Evolutionary conservation across 148 eudicot species (phyloP).

Genomic region (Diospyros lotus): DNA sequence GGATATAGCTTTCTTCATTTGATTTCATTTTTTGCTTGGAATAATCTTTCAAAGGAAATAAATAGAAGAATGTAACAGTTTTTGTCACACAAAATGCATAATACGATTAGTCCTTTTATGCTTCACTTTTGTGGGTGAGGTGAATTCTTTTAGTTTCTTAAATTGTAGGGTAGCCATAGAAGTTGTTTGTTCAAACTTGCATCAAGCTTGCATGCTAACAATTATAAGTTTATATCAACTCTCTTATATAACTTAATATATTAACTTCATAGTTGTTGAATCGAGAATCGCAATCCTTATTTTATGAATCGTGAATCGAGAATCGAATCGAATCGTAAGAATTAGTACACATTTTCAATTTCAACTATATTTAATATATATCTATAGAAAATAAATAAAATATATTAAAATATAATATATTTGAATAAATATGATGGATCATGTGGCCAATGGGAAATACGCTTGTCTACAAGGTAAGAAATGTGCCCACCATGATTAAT

Average conservation of each 20-base stretch:
- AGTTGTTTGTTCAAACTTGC: constrained; percentile 1
- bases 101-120: constrained; percentile 1
- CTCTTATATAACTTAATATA: neutral
- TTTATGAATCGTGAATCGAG: too few species aligned
- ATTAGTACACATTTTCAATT: too few species aligned
- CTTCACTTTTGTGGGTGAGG: constrained; percentile 5
- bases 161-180: neutral
- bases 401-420: too few species aligned
- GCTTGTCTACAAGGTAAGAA: too few species aligned
- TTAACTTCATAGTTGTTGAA: too few species aligned
- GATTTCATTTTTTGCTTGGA: neutral
- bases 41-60: neutral
- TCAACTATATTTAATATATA: too few species aligned
- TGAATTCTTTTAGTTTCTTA: neutral
- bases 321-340: too few species aligned
- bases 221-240: neutral
- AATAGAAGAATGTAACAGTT: neutral
- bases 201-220: neutral
- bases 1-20: neutral
- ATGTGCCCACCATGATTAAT: too few species aligned
- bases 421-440: too few species aligned
- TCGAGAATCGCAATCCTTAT: too few species aligned
- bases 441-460: too few species aligned
- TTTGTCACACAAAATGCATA: neutral
- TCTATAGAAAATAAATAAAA: too few species aligned